A percentile compares a stretch with the other conserved stretches of the same genome.
Evolutionary conservation across 2,329 filamentous ascomycete genomes (phyloP).

Genomic region (Neurospora sp.): DNA sequence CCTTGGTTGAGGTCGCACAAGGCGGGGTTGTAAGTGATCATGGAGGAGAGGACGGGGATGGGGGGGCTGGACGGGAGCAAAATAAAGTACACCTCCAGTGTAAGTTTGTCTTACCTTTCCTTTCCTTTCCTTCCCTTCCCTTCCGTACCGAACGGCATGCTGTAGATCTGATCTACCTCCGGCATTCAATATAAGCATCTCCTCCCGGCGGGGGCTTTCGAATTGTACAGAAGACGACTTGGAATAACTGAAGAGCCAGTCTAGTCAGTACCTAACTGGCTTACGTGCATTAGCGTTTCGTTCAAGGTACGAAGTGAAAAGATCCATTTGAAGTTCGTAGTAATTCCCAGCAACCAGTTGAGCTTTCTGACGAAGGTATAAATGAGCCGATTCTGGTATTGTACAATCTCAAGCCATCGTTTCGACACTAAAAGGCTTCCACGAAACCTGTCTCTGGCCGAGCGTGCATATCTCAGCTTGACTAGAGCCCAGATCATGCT

Average conservation of each 20-base stretch:
- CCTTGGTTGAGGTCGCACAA: not conserved
- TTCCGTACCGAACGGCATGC: not conserved
- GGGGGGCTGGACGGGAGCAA: not conserved
- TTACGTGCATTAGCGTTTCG: not conserved
- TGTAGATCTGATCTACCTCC: not conserved
- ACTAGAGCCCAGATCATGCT: not conserved
- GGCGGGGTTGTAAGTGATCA: not conserved
- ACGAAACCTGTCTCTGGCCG: not conserved
- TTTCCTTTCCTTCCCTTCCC: not conserved
- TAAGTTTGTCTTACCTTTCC: not conserved
- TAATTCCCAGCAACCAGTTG: not conserved
- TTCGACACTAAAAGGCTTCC: not conserved
- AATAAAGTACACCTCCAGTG: not conserved
- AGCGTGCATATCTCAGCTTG: not conserved
- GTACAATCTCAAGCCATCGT: not conserved
- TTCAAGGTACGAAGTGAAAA: not conserved
- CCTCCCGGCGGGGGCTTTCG: not conserved
- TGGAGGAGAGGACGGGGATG: not conserved
- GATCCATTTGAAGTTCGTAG: not conserved
- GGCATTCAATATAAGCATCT: not conserved
- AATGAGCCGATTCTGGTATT: not conserved
- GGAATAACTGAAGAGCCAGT: not conserved
- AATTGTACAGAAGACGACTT: not conserved
- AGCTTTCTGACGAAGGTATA: not conserved
- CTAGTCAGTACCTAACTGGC: not conserved